Percentiles rank a stretch among this genome's conserved stretches.
phyloP scores from a whole-genome alignment of 2,329 filamentous ascomycete species.

The Aspergillus tanneri region DNA sequence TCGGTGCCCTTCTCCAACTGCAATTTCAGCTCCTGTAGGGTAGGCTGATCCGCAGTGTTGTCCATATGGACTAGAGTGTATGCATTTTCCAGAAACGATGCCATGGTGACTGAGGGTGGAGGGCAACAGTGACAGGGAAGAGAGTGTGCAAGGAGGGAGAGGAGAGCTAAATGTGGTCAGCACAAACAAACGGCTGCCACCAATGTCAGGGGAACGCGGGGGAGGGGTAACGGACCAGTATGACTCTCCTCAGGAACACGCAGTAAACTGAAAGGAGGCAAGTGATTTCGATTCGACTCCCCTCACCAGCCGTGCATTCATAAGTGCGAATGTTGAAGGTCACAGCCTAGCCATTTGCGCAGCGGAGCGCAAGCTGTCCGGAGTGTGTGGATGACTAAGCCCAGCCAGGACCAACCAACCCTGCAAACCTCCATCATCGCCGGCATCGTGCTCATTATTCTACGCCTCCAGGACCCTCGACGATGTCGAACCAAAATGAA shows the following conservation, averaged over 20 bases:
- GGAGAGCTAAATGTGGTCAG: constrained; percentile 37
- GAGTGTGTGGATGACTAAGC: constrained; percentile 50
- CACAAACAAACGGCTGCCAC: constrained; percentile 31
- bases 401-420: constrained; percentile 21
- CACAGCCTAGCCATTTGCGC: constrained; percentile 41
- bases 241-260: constrained; percentile 28
- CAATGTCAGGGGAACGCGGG: constrained; percentile 14
- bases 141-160: constrained; percentile 27
- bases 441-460: background rate
- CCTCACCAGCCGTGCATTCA: constrained; percentile 40
- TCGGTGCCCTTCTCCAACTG: constrained; percentile 93
- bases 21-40: constrained; percentile 84
- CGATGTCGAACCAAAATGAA: constrained; percentile 69
- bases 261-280: constrained; percentile 26
- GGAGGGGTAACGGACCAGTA: constrained; percentile 26
- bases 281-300: constrained; percentile 33
- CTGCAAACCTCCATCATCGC: constrained; percentile 13
- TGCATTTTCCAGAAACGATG: constrained; percentile 87
- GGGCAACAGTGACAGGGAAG: constrained; percentile 21
- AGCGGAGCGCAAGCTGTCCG: constrained; percentile 34
- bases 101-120: constrained; percentile 62
- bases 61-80: constrained; percentile 98
- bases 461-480: constrained; percentile 21
- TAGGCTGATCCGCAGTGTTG: constrained; percentile 89
- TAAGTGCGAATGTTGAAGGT: constrained; percentile 35